Percentiles rank a stretch among this genome's conserved stretches.
phyloP scores from a whole-genome alignment of 2,329 filamentous ascomycete genomes.

The Aspergillus pseudoviridinutans region DNA sequence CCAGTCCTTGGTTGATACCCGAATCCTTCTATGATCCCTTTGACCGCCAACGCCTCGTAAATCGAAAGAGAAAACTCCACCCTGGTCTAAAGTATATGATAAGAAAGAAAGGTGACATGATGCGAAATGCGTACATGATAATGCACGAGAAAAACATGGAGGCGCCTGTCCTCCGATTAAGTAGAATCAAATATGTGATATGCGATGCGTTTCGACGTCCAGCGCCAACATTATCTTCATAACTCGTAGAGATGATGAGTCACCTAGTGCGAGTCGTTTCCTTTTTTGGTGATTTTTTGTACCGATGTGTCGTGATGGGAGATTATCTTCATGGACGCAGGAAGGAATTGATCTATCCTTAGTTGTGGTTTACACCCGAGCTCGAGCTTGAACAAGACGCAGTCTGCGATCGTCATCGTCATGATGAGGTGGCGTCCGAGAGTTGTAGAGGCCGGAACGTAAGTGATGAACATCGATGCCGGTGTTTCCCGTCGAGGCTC shows the following conservation, averaged over 20 bases:
- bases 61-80: not conserved
- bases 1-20: not conserved
- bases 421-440: conserved; percentile 23
- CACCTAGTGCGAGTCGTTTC: not conserved
- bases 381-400: conserved; percentile 38
- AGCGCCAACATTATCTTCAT: not conserved
- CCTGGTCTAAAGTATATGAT: not conserved
- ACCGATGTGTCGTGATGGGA: not conserved
- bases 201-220: not conserved
- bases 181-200: not conserved
- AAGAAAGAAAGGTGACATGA: not conserved
- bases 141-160: not conserved
- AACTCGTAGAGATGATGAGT: no score
- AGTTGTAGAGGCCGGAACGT: conserved; percentile 22
- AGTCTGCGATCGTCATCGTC: conserved; percentile 39
- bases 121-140: not conserved
- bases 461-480: conserved; percentile 21
- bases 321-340: not conserved
- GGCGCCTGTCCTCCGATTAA: not conserved
- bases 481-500: conserved; percentile 27
- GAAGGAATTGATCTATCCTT: not conserved
- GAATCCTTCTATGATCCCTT: not conserved
- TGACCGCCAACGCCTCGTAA: not conserved
- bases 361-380: conserved; percentile 22
- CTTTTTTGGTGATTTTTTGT: not conserved